Evolutionary conservation across 1,139 yeast species (phyloP).

Genomic region (Diutina catenulata): DNA sequence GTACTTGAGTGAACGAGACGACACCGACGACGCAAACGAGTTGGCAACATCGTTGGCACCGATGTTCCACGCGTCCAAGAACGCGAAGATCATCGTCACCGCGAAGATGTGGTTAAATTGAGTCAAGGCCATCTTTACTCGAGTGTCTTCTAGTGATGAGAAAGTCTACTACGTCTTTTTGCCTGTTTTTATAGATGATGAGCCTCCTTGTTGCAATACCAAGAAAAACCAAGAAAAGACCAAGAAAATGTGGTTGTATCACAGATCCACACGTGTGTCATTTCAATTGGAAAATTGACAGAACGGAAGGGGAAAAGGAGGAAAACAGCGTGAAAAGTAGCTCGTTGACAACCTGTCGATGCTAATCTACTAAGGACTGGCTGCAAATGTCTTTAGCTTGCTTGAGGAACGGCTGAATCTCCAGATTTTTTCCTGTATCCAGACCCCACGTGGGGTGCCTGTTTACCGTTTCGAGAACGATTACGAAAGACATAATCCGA

Average conservation of each 20-base stretch:
- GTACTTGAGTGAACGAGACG: conserved; percentile 56
- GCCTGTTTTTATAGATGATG: neutral
- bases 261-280: neutral
- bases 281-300: neutral
- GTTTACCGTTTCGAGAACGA: too few relatives aligned
- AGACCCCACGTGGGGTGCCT: too few relatives aligned
- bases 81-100: conserved; percentile 58
- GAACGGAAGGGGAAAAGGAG: neutral
- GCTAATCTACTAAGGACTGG: too few relatives aligned
- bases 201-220: neutral
- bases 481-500: too few relatives aligned
- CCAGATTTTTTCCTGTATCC: too few relatives aligned
- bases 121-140: conserved; percentile 2
- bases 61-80: conserved; percentile 71
- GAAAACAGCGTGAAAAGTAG: neutral
- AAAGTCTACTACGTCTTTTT: neutral
- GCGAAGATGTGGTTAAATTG: conserved; percentile 60
- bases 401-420: too few relatives aligned
- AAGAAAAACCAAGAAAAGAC: neutral
- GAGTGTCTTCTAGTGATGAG: neutral
- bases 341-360: too few relatives aligned
- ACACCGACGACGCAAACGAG: conserved; percentile 65
- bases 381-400: too few relatives aligned
- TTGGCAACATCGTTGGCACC: conserved; percentile 82
- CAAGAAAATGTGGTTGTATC: neutral